Base-by-base conservation (phyloP, 306 rosid genomes). In the Cucurbita pepo region DNA sequence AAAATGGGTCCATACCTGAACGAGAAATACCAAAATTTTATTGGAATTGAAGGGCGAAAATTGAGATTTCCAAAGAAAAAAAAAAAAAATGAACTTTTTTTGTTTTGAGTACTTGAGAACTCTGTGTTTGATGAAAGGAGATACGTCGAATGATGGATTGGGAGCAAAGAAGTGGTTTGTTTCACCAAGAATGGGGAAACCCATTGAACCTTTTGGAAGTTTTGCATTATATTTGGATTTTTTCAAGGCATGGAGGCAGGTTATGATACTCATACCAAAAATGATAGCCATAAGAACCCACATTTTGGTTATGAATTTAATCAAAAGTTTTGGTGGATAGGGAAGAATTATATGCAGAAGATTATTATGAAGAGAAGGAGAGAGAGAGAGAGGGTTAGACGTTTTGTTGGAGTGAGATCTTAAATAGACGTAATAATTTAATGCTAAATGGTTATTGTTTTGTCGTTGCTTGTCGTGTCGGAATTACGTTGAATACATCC, bases 141-240 rank as follows among this genome's bases (percentile, higher is more conserved):
- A 84, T 72, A 88, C 53, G 30, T 84, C 88, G 67, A 66, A 73
- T 51, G 87, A 61, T 44, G 88, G 63, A 75, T 77, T 69, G 8
- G 91, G 87, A 43, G 79, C 56, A 77, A 90, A 84, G 81, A 88
- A 86, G 63, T 88, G 93, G 21, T 80, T 72, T 78, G 82, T 84
- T 83, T 88, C 91, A 5, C 96, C 93, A 3, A 90, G 54, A 16
- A 90, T 79, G 2, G 91, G 96, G 0, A 85, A 81, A 30, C 94
- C 96, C 96, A 90, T 88, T 75, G 93, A 90, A 74, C 96, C 96
- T 8, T 89, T 89, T 61, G 96, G 96, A 6, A 86, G 91, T 75
- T 79, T 82, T 3, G 87, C 91, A 21, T 76, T 69, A 81, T 88
- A 83, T 74, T 52, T 80, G 12, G 94, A 89, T 77, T 85, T 82